Percentiles rank a stretch among this genome's conserved stretches.
Conservation (phyloP, 2,329 filamentous ascomycete species). For the Epichloe baconii region DNA sequence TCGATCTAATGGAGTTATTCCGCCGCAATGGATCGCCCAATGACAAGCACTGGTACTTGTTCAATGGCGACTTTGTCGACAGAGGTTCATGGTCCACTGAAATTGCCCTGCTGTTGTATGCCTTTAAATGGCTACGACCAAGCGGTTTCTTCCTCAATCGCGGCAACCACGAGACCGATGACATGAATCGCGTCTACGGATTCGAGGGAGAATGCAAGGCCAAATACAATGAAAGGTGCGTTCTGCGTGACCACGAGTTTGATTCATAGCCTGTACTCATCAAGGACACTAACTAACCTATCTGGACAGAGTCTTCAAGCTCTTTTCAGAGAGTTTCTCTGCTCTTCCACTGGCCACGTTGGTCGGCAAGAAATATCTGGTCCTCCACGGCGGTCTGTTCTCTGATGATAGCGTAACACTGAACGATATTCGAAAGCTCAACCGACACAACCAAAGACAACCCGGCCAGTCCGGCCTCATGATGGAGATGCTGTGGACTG, state of each 20-base stretch:
- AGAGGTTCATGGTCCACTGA: slow-evolving; percentile 97
- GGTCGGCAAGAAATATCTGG: slow-evolving; percentile 80
- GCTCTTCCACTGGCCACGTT: slow-evolving; percentile 84
- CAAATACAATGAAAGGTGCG: slow-evolving; percentile 76
- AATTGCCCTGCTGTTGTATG: slow-evolving; percentile 83
- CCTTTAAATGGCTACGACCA: slow-evolving; percentile 92
- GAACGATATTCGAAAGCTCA: slow-evolving; percentile 85
- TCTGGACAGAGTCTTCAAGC: slow-evolving; percentile 61
- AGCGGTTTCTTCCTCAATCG: slow-evolving; percentile 87
- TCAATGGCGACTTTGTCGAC: slow-evolving; percentile 98
- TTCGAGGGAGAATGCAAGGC: slow-evolving; percentile 98
- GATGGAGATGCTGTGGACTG: slow-evolving; percentile 99
- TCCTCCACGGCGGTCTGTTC: slow-evolving; percentile 89
- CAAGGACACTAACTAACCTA: not conserved
- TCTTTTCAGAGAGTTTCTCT: slow-evolving; percentile 97
- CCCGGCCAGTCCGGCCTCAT: slow-evolving; percentile 89
- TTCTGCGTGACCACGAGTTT: not conserved
- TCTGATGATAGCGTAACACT: slow-evolving; percentile 87
- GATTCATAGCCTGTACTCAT: not conserved
- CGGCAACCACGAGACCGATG: slow-evolving; percentile 96
- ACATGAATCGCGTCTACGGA: slow-evolving; percentile 98
- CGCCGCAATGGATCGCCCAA: slow-evolving; percentile 73
- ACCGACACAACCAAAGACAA: slow-evolving; percentile 81
- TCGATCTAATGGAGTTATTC: slow-evolving; percentile 94
- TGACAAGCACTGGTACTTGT: slow-evolving; percentile 84